These are phyloP conservation scores for Claviceps purpurea DNA, from an alignment of 2,329 filamentous ascomycete genomes.

Conservation along the genomic window DNA sequence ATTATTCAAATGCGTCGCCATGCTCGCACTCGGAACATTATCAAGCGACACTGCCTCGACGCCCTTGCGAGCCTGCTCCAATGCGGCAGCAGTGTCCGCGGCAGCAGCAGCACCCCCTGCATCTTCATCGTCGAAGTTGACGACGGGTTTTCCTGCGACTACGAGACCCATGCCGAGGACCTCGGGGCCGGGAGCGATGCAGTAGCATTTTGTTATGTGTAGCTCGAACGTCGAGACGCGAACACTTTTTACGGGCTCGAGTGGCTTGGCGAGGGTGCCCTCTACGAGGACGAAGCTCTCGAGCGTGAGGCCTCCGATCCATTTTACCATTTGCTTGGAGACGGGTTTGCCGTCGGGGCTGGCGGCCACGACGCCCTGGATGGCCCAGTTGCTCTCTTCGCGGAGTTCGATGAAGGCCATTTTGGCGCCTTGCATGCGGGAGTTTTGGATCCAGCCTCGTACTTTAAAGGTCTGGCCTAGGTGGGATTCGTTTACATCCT, in stretches of 20 bases:
- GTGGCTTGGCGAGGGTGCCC: conserved; percentile 65
- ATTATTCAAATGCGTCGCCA: conserved; percentile 82
- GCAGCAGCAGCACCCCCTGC: conserved; percentile 26
- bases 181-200: conserved; percentile 51
- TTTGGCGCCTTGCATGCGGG: conserved; percentile 40
- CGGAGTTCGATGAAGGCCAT: conserved; percentile 75
- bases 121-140: conserved; percentile 44
- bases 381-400: conserved; percentile 54
- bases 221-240: conserved; percentile 70
- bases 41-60: conserved; percentile 14
- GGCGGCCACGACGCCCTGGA: conserved; percentile 64
- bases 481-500: conserved; percentile 48
- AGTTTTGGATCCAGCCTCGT: conserved; percentile 43
- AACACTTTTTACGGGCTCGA: conserved; percentile 80
- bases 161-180: conserved; percentile 45
- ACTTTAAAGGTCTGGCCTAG: conserved; percentile 61
- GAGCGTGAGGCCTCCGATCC: conserved; percentile 57
- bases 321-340: conserved; percentile 80
- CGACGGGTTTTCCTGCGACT: conserved; percentile 39
- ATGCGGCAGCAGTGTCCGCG: conserved; percentile 17
- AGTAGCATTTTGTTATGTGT: conserved; percentile 74
- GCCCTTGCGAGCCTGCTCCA: conserved; percentile 1
- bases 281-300: conserved; percentile 78
- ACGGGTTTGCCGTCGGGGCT: conserved; percentile 49
- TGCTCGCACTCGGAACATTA: conserved; percentile 52